A percentile compares a stretch with the other conserved stretches of the same genome.
Evolutionary conservation across 495 filamentous ascomycete species (phyloP).

Genomic region (Penicillium cataractarum): DNA sequence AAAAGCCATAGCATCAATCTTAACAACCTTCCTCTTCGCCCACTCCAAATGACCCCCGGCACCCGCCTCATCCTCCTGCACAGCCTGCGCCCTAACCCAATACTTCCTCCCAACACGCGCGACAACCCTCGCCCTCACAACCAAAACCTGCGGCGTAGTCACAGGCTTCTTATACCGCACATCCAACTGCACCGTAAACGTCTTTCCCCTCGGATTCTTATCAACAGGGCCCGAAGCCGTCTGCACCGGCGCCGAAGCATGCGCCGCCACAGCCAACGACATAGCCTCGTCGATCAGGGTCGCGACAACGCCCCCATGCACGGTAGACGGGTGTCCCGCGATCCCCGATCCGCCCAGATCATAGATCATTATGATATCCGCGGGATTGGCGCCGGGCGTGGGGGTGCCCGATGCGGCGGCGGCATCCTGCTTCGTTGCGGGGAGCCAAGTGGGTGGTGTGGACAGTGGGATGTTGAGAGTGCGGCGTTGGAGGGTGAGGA

Average conservation of each 20-base stretch:
- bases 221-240: slow-evolving; percentile 6
- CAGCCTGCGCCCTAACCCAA: slow-evolving; percentile 45
- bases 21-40: slow-evolving; percentile 36
- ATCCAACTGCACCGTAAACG: slow-evolving; percentile 48
- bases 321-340: slow-evolving; percentile 43
- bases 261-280: slow-evolving; percentile 40
- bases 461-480: slow-evolving; percentile 28
- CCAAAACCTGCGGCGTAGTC: slow-evolving; percentile 34
- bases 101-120: slow-evolving; percentile 42
- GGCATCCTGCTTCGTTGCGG: slow-evolving; percentile 35
- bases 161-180: slow-evolving; percentile 43
- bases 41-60: slow-evolving; percentile 35
- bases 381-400: slow-evolving; percentile 28
- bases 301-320: slow-evolving; percentile 59
- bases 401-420: slow-evolving; percentile 26
- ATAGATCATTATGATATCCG: slow-evolving; percentile 45
- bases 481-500: slow-evolving; percentile 40
- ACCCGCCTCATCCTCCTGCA: slow-evolving; percentile 41
- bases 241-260: slow-evolving; percentile 25
- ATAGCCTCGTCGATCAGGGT: slow-evolving; percentile 71
- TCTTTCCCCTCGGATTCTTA: slow-evolving; percentile 33
- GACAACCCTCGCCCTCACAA: slow-evolving; percentile 40
- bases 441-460: slow-evolving; percentile 36
- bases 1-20: slow-evolving; percentile 48
- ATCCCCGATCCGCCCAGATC: slow-evolving; percentile 40